A percentile compares a stretch with the other conserved stretches of the same genome.
Conservation (phyloP, 208 protist genomes). For the Phytomonas serpens region DNA sequence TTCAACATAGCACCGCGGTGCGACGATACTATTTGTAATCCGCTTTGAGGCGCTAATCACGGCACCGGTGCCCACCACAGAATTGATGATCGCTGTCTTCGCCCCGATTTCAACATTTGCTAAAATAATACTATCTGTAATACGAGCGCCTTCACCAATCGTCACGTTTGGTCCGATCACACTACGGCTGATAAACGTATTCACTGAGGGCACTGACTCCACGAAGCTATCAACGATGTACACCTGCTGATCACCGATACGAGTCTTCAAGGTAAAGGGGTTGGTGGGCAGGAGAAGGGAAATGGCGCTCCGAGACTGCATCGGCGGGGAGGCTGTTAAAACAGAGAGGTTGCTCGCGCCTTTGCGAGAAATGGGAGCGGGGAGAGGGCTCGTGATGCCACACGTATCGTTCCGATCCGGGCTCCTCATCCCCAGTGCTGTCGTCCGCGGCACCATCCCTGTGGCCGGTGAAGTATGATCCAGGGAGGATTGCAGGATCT, state of each 20-base stretch:
- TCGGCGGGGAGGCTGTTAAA: slow-evolving; percentile 6
- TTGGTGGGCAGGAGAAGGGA: slow-evolving; percentile 46
- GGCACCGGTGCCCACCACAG: slow-evolving; percentile 49
- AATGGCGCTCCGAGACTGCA: slow-evolving; percentile 14
- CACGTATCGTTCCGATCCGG: slow-evolving; percentile 13
- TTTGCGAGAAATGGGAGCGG: slow-evolving; percentile 2
- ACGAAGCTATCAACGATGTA: slow-evolving; percentile 59
- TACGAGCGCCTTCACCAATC: slow-evolving; percentile 40
- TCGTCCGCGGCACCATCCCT: no score
- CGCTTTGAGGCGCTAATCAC: slow-evolving; percentile 31
- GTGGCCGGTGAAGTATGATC: not conserved
- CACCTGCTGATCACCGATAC: slow-evolving; percentile 27
- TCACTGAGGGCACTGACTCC: slow-evolving; percentile 37
- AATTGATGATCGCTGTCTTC: slow-evolving; percentile 34
- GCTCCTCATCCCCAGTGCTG: not conserved
- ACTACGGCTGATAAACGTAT: slow-evolving; percentile 56
- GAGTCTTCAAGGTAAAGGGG: slow-evolving; percentile 42
- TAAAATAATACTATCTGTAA: slow-evolving; percentile 69
- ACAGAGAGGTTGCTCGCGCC: not conserved
- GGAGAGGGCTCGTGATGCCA: not conserved
- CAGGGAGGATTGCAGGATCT: slow-evolving; percentile 14
- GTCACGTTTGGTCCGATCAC: slow-evolving; percentile 70
- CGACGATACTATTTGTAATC: slow-evolving; percentile 44
- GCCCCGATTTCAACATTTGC: slow-evolving; percentile 61
- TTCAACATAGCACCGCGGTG: slow-evolving; percentile 46